Evolutionary conservation across 345 rosid genomes (phyloP), one percentile per base, ranked within the genome.

Genomic region (Pelargonium nanum): DNA sequence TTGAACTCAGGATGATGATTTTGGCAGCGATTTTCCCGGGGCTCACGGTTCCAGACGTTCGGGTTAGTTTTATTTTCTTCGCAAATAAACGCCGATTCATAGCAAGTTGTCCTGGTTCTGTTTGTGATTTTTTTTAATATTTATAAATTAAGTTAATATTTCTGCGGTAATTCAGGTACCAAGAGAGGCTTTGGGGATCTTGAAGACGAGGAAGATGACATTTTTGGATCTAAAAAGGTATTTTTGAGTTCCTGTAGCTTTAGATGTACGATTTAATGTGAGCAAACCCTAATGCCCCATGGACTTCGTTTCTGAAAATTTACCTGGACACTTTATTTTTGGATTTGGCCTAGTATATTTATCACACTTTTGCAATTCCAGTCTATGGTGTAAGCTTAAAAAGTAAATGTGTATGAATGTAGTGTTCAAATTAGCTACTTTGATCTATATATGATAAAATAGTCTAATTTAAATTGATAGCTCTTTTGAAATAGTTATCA

Each of bases 151-250:
- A 51, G 55, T 4, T 59, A 57, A n/a, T 53, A 15, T 12, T 21
- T 57, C 19, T 63, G 19, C 15, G 19, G n/a, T n/a, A 22, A 24
- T 55, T 55, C 56, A 85, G 96, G 87, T 62, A 72, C 20, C 64
- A 89, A 85, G 82, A 84, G 96, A 79, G 78, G 81, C 67, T 93
- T 84, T 62, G 90, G 79, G 57, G 99, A 89, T 55, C 72, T 87
- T 24, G 99, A 87, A 63, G 96, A 89, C 60, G 99, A 93, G 4
- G 99, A 89, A 62, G 99, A 89, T 58, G 97, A 87, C 55, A 74
- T 89, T 26, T 87, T 89, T 70, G 86, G 88, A 61, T 77, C 97
- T 19, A 85, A 85, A 67, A 85, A 84, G 90, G 96, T 89, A 55
- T 26, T 24, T 44, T 32, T 8, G 19, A 44, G 23, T 50, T 55